Evolutionary conservation across 1,284 basidiomycete species (phyloP), one percentile per base, ranked within the genome.

Genomic region (Cutaneotrichosporon arboriforme): DNA sequence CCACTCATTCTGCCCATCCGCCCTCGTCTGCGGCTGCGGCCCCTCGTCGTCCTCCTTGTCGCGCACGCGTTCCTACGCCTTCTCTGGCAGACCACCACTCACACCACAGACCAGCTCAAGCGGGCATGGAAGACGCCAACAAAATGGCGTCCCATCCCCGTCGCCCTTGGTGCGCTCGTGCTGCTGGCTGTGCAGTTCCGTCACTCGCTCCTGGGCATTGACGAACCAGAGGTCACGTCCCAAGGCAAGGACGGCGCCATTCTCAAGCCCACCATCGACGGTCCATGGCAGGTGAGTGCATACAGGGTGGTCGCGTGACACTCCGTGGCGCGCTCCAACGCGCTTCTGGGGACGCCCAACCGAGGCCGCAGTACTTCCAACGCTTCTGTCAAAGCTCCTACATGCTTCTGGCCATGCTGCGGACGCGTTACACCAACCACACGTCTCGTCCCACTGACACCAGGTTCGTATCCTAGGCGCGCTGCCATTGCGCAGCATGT

Each of bases 401-500:
- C 26, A 31, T 31, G 26, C 26, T 31, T 31, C 26, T 31, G 26
- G 7, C 26, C 7, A 31, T 31, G 26, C 26, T 31, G 26, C 26
- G 26, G 26, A 51, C 22, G 12, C 21, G 14, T 23, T 43, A 41
- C 12, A 21, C 7, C 21, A 13, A 2, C 21, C n/a, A 10, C 26
- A 31, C 5, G 26, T 7, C 7, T 31, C 26, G 26, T 31, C 10
- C 26, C 7, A n/a, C 38, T 50, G 23, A 54, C 46, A 4, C 23
- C 69, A 96, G 90, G 90, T 97, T 22, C 89, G 96, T 74, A 91
- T 98, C 49, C 80, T 98, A 45, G 94, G 92, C 49, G 93, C 93
- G 8, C 82, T 99, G 4, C 94, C 94, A 0, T 81, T 98, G 15
- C 85, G 93, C 41, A 90, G 90, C 62, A 84, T 97, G 67, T 97